phyloP scores from a whole-genome alignment of 805 yeast genomes.

The Ogataea haglerorum region DNA sequence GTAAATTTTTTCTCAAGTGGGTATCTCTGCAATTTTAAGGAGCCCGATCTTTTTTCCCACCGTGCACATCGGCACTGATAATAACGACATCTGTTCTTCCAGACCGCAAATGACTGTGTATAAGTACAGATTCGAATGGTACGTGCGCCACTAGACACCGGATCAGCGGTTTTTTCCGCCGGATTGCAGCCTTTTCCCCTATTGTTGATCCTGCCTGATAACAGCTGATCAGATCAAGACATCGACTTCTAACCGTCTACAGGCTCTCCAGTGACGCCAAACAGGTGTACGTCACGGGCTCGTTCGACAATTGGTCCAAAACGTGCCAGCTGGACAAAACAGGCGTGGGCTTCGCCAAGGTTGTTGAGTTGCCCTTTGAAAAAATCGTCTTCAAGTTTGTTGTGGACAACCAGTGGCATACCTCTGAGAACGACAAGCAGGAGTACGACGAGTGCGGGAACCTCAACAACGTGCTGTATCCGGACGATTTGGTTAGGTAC shows the following conservation, averaged over 20 bases:
- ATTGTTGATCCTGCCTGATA: neutral
- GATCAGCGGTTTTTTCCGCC: too few species aligned
- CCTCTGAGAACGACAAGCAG: slow-evolving; percentile 36
- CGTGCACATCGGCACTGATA: neutral
- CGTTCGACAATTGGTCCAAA: slow-evolving; percentile 55
- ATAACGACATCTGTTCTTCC: neutral
- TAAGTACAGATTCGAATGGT: slow-evolving; percentile 27
- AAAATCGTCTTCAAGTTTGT: slow-evolving; percentile 51
- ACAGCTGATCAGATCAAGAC: neutral
- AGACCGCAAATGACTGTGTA: slow-evolving; percentile 14
- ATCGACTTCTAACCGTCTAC: neutral
- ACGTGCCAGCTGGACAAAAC: slow-evolving; percentile 41
- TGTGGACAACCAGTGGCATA: slow-evolving; percentile 56
- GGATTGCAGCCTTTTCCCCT: neutral
- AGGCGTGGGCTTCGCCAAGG: slow-evolving; percentile 38
- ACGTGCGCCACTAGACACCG: slow-evolving; percentile 5
- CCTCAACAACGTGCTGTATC: slow-evolving; percentile 48
- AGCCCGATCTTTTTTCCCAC: neutral
- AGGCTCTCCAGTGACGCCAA: slow-evolving; percentile 32
- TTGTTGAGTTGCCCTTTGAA: slow-evolving; percentile 39
- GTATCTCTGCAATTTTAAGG: slow-evolving; percentile 1
- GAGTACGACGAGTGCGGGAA: slow-evolving; percentile 43
- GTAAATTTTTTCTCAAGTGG: slow-evolving; percentile 1
- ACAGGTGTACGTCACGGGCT: slow-evolving; percentile 58
- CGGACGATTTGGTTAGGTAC: slow-evolving; percentile 25